phyloP scores from a whole-genome alignment of 768 basidiomycete genomes.

The Suillus alpinus region DNA sequence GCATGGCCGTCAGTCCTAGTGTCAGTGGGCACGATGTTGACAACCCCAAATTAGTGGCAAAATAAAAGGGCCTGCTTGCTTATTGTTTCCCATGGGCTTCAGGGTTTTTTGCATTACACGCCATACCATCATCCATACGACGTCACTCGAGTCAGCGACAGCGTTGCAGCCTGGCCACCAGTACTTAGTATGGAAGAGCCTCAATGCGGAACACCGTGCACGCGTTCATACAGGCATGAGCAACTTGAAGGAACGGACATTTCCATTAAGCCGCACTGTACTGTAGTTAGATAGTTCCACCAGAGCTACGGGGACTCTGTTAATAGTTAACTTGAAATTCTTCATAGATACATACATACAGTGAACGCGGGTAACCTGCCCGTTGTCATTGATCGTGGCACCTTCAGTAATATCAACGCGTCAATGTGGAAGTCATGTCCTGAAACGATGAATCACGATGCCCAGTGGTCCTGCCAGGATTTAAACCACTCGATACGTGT shows the following conservation, averaged over 20 bases:
- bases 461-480: constrained; percentile 64
- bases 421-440: constrained; percentile 54
- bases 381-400: background rate
- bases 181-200: constrained; percentile 43
- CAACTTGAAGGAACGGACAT: constrained; percentile 52
- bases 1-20: constrained; percentile 45
- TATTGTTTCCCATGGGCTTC: constrained; percentile 50
- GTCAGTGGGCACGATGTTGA: constrained; percentile 50
- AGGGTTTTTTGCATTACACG: constrained; percentile 55
- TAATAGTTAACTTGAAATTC: background rate
- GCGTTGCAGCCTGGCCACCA: no score
- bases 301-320: constrained; percentile 30
- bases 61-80: constrained; percentile 6
- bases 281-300: constrained; percentile 35
- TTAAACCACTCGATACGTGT: constrained; percentile 60
- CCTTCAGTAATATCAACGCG: constrained; percentile 32
- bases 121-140: constrained; percentile 60
- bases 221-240: constrained; percentile 38
- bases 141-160: constrained; percentile 45
- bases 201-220: constrained; percentile 29
- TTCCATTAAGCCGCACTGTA: constrained; percentile 41
- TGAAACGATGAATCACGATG: constrained; percentile 63
- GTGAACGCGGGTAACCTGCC: background rate
- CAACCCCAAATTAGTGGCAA: background rate
- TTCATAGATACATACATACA: background rate